Evolutionary conservation across 257 asterid species (phyloP).

Genomic region (Sherardia arvensis): DNA sequence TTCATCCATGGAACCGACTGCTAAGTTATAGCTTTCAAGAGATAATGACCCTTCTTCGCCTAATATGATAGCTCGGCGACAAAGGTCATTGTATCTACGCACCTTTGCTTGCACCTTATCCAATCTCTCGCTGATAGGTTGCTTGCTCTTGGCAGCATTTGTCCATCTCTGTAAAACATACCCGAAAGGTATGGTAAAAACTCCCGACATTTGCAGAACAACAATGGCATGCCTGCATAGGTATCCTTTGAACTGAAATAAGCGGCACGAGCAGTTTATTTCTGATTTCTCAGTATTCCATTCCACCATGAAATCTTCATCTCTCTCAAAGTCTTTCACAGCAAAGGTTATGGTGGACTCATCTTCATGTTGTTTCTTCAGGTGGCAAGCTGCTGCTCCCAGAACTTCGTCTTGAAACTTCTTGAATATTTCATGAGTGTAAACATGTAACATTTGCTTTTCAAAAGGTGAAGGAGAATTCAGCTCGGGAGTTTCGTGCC

Average conservation of each 20-base stretch:
- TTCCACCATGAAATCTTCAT: constrained; percentile 59
- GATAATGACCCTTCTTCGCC: constrained; percentile 96
- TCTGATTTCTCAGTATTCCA: constrained; percentile 54
- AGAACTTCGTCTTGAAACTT: constrained; percentile 78
- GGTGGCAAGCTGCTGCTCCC: constrained; percentile 95
- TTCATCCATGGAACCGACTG: constrained; percentile 52
- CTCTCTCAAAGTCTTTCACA: constrained; percentile 63
- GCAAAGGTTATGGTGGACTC: constrained; percentile 36
- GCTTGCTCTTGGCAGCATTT: constrained; percentile 73
- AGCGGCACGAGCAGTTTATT: constrained; percentile 59
- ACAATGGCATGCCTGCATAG: constrained; percentile 86
- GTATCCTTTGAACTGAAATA: constrained; percentile 70
- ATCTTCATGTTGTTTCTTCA: constrained; percentile 62
- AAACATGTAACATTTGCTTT: constrained; percentile 67
- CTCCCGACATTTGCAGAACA: constrained; percentile 96
- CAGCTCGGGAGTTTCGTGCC: constrained; percentile 91
- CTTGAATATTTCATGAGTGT: constrained; percentile 73
- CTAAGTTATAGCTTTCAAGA: constrained; percentile 61
- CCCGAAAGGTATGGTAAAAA: constrained; percentile 62
- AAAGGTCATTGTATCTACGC: constrained; percentile 76
- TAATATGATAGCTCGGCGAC: constrained; percentile 76
- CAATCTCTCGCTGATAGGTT: constrained; percentile 47
- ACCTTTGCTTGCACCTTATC: constrained; percentile 79
- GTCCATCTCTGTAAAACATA: constrained; percentile 88
- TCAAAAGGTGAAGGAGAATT: constrained; percentile 92